Percentiles rank a stretch among this genome's conserved stretches.
These are phyloP conservation scores for Naganishia liquefaciens DNA, from an alignment of 1,284 basidiomycete species.

Conservation along the genomic window DNA sequence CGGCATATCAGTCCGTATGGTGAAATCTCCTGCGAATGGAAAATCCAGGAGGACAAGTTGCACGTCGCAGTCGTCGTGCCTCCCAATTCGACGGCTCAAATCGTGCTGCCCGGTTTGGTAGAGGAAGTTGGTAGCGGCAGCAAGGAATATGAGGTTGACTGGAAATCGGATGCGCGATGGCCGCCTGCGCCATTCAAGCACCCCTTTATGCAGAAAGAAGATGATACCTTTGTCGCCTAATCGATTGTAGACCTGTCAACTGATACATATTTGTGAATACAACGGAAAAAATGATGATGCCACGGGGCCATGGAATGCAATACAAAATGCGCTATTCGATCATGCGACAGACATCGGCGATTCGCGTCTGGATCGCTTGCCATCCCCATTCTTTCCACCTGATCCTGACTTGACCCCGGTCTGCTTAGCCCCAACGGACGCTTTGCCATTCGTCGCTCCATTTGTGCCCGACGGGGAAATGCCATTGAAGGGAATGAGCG, in stretches of 20 bases:
- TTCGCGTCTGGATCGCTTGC: conserved; percentile 18
- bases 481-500: conserved; percentile 15
- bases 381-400: conserved; percentile 10
- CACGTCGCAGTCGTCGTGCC: conserved; percentile 40
- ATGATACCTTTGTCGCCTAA: conserved; percentile 10
- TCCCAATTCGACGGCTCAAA: conserved; percentile 39
- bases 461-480: conserved; percentile 1
- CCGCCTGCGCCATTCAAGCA: conserved; percentile 35
- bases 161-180: conserved; percentile 37
- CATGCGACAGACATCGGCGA: conserved; percentile 24
- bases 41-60: conserved; percentile 34
- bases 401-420: conserved; percentile 12
- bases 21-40: conserved; percentile 35
- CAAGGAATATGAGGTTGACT: conserved; percentile 35
- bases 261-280: not conserved
- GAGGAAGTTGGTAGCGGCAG: conserved; percentile 38
- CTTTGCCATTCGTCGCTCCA: conserved; percentile 18
- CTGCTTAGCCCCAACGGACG: not conserved
- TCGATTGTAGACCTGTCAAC: not conserved
- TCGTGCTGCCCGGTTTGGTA: conserved; percentile 37
- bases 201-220: conserved; percentile 7
- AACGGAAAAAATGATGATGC: conserved; percentile 1
- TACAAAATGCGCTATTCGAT: not conserved
- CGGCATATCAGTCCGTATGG: conserved; percentile 28
- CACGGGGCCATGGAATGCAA: not conserved